A percentile compares a stretch with the other conserved stretches of the same genome.
Evolutionary conservation across 768 basidiomycete species (phyloP).

Genomic region (Leucocoprinus birnbaumii): DNA sequence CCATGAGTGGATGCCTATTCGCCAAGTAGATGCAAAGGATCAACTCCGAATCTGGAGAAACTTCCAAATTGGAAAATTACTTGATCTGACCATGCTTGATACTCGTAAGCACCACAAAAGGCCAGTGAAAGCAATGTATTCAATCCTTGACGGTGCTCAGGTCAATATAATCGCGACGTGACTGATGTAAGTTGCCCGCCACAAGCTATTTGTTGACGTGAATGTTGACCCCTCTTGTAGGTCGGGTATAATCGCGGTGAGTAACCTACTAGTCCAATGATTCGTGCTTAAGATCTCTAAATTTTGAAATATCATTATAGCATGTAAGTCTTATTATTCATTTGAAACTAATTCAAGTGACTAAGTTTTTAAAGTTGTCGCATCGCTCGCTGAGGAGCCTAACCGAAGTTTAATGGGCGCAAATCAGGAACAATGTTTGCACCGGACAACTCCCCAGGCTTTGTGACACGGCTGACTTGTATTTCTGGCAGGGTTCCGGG

Average conservation of each 20-base stretch:
- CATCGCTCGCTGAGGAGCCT: slow-evolving; percentile 9
- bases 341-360: background rate
- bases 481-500: slow-evolving; percentile 35
- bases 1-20: slow-evolving; percentile 63
- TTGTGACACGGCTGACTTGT: background rate
- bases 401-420: slow-evolving; percentile 55
- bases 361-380: slow-evolving; percentile 1
- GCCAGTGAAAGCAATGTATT: background rate
- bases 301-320: slow-evolving; percentile 6
- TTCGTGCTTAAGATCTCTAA: no score
- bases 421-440: slow-evolving; percentile 48
- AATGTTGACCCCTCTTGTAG: slow-evolving; percentile 18
- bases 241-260: slow-evolving; percentile 50
- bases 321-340: slow-evolving; percentile 9
- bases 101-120: slow-evolving; percentile 36
- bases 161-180: slow-evolving; percentile 55
- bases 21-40: slow-evolving; percentile 52
- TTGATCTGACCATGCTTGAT: slow-evolving; percentile 61
- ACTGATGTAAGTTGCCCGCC: slow-evolving; percentile 57
- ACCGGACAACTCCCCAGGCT: background rate
- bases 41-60: slow-evolving; percentile 60
- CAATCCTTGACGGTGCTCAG: slow-evolving; percentile 17
- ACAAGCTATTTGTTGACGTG: slow-evolving; percentile 11
- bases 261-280: background rate
- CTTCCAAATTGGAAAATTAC: slow-evolving; percentile 61